Base-by-base conservation (phyloP, 192 early-diverging fungal species). In the Spinellus fusiger region DNA sequence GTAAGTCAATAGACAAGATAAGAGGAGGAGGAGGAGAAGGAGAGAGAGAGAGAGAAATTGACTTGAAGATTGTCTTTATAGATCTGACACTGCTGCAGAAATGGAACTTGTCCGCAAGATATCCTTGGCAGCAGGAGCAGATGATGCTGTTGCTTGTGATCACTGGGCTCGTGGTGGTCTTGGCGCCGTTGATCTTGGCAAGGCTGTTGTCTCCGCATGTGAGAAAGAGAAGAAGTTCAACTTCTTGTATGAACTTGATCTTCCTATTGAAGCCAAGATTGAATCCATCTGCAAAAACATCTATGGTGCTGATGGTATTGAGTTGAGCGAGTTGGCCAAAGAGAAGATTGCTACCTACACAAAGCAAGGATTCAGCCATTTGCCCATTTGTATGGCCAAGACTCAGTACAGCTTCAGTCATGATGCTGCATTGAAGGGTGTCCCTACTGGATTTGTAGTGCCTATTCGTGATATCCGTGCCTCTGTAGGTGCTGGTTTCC, bases 381-480 rank as follows among this genome's bases (percentile, higher is more conserved):
- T 98, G 65, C 95, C 95, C 5, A 91, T 99, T 32, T 99, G 96
- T 75, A 99, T 99, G 96, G 96, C 96, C 35, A 99, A 99, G 81
- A 99, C 96, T 5, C 96, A 99, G 69, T 80, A 93, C 62, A 89
- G 85, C 49, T 80, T 99, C 59, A 94, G 93, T 25, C 93, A 94
- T 44, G 89, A 98, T 61, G 92, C 96, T 1, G 87, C 83, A 34
- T 79, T 93, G 49, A 99, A 99, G 80, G 85, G 87, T 53, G 95
- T 90, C 0, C 96, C 96, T 7, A 89, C 88, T 32, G 89, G 89
- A 10, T 99, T 99, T 65, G 86, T 81, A 35, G 83, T 98, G 40
- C 95, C 94, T 10, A 85, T 99, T 51, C 89, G 96, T 38, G 96
- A 99, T 62, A 90, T 99, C 59, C 85, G 95, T 28, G 93, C 93